These are phyloP conservation scores for Fraxinus sp. DNA, from an alignment of 305 asterid genomes.

Conservation along the genomic window DNA sequence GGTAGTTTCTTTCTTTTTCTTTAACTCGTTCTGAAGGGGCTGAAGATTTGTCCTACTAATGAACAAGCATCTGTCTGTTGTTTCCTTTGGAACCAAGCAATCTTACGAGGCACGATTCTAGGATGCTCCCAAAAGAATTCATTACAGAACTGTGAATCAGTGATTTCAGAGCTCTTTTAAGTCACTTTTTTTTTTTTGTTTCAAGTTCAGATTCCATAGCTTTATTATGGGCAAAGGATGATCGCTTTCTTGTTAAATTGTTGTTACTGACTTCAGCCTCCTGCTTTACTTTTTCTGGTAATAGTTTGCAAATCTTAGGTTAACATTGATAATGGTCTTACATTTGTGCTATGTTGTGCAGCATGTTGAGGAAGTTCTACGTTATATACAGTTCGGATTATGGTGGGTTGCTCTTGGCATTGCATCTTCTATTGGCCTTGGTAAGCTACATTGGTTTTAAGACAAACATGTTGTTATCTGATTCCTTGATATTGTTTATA, in stretches of 20 bases:
- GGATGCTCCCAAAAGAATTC: not conserved
- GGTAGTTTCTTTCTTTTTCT: not conserved
- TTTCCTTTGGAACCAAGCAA: not conserved
- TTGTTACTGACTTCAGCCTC: not conserved
- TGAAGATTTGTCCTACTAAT: not conserved
- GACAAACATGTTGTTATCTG: not conserved
- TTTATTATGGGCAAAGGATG: constrained; percentile 19
- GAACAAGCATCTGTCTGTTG: constrained; percentile 3
- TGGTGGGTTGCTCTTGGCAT: constrained; percentile 99
- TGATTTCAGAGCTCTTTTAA: not conserved
- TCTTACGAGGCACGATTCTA: not conserved
- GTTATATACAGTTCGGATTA: constrained; percentile 60
- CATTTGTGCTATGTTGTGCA: constrained; percentile 27
- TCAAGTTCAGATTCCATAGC: not conserved
- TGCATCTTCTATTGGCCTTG: constrained; percentile 98
- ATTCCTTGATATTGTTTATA: not conserved
- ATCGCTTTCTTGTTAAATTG: not conserved
- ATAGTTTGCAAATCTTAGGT: not conserved
- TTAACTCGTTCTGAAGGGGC: not conserved
- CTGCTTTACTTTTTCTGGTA: not conserved
- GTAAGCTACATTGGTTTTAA: constrained; percentile 41
- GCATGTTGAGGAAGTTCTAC: constrained; percentile 73
- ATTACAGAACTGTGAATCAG: not conserved
- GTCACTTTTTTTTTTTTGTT: not conserved
- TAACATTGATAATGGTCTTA: not conserved